Evolutionary conservation across 2,329 filamentous ascomycete genomes (phyloP).

Genomic region (Colletotrichum cuscutae): DNA sequence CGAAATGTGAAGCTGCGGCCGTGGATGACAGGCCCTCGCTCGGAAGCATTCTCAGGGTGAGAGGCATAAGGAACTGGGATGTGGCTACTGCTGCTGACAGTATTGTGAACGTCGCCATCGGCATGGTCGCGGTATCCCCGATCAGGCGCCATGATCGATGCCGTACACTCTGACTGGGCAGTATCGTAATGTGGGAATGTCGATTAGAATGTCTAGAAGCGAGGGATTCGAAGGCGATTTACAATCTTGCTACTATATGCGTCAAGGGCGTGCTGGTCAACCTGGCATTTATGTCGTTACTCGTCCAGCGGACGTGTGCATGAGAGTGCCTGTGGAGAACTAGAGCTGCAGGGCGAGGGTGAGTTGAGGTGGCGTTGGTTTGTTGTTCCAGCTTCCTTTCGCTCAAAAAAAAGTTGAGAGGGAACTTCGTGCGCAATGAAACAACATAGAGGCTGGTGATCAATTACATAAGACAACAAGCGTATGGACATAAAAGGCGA

Average conservation of each 20-base stretch:
- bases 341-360: not conserved
- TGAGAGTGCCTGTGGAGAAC: not conserved
- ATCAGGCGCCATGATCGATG: slow-evolving; percentile 21
- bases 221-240: not conserved
- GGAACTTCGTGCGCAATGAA: not conserved
- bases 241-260: not conserved
- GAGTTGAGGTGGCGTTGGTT: not conserved
- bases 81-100: not conserved
- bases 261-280: not conserved
- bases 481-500: not conserved
- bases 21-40: slow-evolving; percentile 38
- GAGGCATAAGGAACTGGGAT: not conserved
- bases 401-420: not conserved
- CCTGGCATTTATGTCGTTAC: not conserved
- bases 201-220: not conserved
- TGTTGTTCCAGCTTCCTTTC: not conserved
- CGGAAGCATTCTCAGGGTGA: not conserved
- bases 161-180: not conserved
- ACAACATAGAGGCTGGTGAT: not conserved
- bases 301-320: not conserved
- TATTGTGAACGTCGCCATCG: not conserved
- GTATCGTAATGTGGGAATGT: not conserved
- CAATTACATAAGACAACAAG: slow-evolving; percentile 8
- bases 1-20: slow-evolving; percentile 85
- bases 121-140: not conserved